Percentiles rank a stretch among this genome's conserved stretches.
Evolutionary conservation across 2,329 filamentous ascomycete genomes (phyloP).

Genomic region (Penicillium palitans): DNA sequence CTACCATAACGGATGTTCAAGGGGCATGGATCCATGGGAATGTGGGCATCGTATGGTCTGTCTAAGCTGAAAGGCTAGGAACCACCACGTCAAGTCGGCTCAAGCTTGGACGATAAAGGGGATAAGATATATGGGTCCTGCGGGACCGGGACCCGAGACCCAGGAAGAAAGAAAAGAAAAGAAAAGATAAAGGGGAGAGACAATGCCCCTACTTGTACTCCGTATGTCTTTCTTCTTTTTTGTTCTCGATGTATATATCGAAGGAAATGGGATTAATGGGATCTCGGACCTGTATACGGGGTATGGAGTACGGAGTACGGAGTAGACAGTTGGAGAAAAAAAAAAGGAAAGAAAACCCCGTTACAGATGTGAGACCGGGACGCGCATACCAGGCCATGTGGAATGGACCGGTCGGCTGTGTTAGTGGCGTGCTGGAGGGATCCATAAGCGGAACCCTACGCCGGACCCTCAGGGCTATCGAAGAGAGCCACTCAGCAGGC

Average conservation of each 20-base stretch:
- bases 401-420: constrained; percentile 24
- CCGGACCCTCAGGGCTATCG: too few species aligned
- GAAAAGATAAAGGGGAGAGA: background rate
- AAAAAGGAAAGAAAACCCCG: constrained; percentile 20
- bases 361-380: constrained; percentile 17
- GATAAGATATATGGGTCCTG: constrained; percentile 7
- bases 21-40: constrained; percentile 4
- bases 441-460: too few species aligned
- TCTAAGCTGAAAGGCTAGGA: constrained; percentile 13
- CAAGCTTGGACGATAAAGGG: constrained; percentile 5
- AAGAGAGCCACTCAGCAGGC: constrained; percentile 27
- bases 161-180: background rate
- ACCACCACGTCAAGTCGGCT: constrained; percentile 8
- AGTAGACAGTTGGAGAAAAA: background rate
- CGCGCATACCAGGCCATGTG: constrained; percentile 26
- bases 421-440: constrained; percentile 25
- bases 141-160: background rate
- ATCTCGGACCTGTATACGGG: background rate
- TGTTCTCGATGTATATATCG: background rate
- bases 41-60: constrained; percentile 21
- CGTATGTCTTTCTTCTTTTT: background rate
- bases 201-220: background rate
- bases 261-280: background rate
- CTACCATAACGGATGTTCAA: constrained; percentile 1
- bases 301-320: background rate